Evolutionary conservation across 1,139 yeast genomes (phyloP).

Genomic region (Yamadazyma blattariae): DNA sequence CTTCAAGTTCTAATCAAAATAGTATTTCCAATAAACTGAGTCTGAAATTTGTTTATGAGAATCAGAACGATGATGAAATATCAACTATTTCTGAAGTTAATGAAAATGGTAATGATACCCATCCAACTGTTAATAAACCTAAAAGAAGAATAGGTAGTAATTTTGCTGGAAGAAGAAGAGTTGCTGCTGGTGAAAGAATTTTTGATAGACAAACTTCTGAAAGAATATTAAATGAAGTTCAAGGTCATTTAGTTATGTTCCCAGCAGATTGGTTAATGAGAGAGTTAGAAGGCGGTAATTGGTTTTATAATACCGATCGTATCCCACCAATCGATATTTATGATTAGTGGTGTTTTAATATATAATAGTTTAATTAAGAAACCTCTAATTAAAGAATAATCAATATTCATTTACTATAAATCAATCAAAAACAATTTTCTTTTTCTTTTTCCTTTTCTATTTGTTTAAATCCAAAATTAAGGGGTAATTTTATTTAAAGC

Average conservation of each 20-base stretch:
- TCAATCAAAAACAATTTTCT: too few species aligned
- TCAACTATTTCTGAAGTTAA: constrained; percentile 1
- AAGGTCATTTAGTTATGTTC: constrained; percentile 85
- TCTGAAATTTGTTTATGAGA: neutral
- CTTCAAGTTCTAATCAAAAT: neutral
- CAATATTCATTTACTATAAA: too few species aligned
- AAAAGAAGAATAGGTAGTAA: constrained; percentile 13
- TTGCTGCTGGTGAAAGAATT: constrained; percentile 48
- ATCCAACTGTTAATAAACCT: constrained; percentile 1
- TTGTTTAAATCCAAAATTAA: too few species aligned
- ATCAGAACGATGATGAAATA: constrained; percentile 37
- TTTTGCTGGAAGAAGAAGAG: constrained; percentile 35
- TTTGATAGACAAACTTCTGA: constrained; percentile 79
- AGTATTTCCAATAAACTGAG: neutral
- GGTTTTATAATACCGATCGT: constrained; percentile 94
- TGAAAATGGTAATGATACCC: neutral
- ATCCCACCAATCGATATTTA: constrained; percentile 94
- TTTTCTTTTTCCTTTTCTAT: too few species aligned
- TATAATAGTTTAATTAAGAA: too few species aligned
- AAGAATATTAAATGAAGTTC: constrained; percentile 65
- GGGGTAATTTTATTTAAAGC: constrained; percentile 24
- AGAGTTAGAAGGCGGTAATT: constrained; percentile 86
- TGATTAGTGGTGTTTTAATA: too few species aligned
- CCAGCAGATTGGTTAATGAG: constrained; percentile 88
- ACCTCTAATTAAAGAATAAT: too few species aligned